Conservation (phyloP, 257 asterid species). For the Orobanche coerulescens region DNA sequence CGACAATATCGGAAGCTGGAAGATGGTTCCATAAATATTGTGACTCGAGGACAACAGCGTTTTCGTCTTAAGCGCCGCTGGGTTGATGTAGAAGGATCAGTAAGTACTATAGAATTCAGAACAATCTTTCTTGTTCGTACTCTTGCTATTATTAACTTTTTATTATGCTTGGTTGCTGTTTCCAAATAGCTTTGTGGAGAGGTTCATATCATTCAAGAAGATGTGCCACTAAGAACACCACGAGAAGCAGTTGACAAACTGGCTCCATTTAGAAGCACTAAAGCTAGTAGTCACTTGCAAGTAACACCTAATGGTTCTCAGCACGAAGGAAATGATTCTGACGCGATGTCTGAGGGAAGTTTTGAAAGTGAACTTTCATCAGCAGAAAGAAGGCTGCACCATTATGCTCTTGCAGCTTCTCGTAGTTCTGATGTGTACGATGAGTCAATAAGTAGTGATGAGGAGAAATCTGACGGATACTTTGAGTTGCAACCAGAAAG, state of each 20-base stretch:
- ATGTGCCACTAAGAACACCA: constrained; percentile 76
- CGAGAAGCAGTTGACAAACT: constrained; percentile 75
- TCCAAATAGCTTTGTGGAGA: constrained; percentile 70
- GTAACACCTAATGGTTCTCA: constrained; percentile 23
- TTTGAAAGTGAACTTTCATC: constrained; percentile 79
- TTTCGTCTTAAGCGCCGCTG: constrained; percentile 79
- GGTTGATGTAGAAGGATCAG: constrained; percentile 79
- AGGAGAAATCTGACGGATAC: constrained; percentile 47
- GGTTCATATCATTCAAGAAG: constrained; percentile 78
- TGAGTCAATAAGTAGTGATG: constrained; percentile 61
- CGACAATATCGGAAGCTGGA: constrained; percentile 82
- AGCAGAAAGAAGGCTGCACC: constrained; percentile 71
- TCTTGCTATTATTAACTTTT: constrained; percentile 13
- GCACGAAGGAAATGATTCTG: constrained; percentile 62
- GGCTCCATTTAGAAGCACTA: constrained; percentile 45
- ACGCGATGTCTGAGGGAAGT: constrained; percentile 77
- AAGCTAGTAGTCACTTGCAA: constrained; percentile 17
- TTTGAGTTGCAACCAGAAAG: constrained; percentile 26
- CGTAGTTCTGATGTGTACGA: constrained; percentile 38
- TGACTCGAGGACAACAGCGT: constrained; percentile 92
- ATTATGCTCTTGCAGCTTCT: constrained; percentile 49
- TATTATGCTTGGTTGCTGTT: constrained; percentile 3
- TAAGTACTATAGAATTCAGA: constrained; percentile 34
- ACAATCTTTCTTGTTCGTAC: constrained; percentile 10
- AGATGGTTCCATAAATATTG: constrained; percentile 88